These are phyloP conservation scores for Mrakiaceae sp. DNA, from an alignment of 1,284 basidiomycete species.

Conservation along the genomic window DNA sequence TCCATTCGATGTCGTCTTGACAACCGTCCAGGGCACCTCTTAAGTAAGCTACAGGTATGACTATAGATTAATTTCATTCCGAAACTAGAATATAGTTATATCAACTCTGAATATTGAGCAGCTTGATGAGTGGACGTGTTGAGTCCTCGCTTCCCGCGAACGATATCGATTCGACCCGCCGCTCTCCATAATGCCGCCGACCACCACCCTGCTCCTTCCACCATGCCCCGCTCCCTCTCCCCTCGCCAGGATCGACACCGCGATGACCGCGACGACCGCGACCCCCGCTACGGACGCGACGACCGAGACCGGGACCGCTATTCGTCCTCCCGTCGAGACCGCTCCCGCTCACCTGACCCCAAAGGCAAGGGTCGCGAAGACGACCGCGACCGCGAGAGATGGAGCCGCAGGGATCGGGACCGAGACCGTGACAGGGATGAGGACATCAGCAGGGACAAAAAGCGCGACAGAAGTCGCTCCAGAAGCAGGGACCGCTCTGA, in stretches of 20 bases:
- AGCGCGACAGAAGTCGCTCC: slow-evolving; percentile 19
- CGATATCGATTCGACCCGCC: no score
- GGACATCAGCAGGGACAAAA: slow-evolving; percentile 17
- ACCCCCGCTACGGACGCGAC: background rate
- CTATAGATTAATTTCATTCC: no score
- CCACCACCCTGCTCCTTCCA: background rate
- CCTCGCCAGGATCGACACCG: background rate
- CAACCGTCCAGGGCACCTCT: no score
- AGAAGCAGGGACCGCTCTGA: slow-evolving; percentile 24
- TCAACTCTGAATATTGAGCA: no score
- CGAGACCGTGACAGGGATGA: slow-evolving; percentile 17
- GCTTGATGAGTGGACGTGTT: no score
- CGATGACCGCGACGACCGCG: slow-evolving; percentile 5
- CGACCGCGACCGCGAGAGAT: background rate
- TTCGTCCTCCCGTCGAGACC: background rate
- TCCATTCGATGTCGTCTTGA: no score
- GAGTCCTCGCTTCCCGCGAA: no score
- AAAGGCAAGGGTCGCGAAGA: slow-evolving; percentile 14
- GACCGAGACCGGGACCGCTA: slow-evolving; percentile 2
- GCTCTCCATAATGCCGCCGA: no score
- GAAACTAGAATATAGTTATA: no score
- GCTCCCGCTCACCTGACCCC: slow-evolving; percentile 9
- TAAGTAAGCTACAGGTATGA: no score
- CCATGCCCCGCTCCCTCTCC: slow-evolving; percentile 23
- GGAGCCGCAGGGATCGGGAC: slow-evolving; percentile 15